A percentile compares a stretch with the other conserved stretches of the same genome.
phyloP scores from a whole-genome alignment of 2,329 filamentous ascomycete species.

The Aspergillus nomiae region DNA sequence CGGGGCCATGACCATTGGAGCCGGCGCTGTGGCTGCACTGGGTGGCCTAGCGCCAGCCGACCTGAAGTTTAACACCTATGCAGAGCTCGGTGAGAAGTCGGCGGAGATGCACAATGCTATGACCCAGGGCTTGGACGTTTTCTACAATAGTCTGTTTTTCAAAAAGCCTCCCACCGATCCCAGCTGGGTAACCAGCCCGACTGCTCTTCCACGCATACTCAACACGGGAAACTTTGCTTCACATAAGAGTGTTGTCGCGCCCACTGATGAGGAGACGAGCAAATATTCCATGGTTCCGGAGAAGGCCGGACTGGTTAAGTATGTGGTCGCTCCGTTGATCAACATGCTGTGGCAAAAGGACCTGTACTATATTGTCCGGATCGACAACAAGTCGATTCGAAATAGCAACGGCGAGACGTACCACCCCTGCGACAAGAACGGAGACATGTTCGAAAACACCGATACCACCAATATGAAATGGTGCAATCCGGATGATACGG shows the following conservation, averaged over 20 bases:
- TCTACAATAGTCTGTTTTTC: background rate
- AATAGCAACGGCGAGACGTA: background rate
- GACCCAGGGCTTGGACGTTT: background rate
- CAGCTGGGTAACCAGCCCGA: background rate
- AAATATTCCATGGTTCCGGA: background rate
- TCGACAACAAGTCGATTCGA: background rate
- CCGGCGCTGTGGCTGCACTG: background rate
- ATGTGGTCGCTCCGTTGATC: background rate
- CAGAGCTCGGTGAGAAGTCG: background rate
- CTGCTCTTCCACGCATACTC: background rate
- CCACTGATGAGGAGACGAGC: background rate
- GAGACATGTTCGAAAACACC: background rate
- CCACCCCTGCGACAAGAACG: background rate
- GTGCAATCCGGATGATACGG: background rate
- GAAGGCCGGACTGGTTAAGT: background rate
- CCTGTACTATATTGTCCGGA: background rate
- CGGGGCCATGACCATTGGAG: background rate
- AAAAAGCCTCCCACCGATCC: background rate
- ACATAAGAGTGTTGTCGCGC: background rate
- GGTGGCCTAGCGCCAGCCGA: background rate
- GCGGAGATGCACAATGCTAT: background rate
- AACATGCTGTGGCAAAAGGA: background rate
- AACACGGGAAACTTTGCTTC: background rate
- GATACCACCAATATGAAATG: background rate
- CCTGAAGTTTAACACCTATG: background rate